Conservation (phyloP, 257 asterid species). For the Gentiana macrophylla region DNA sequence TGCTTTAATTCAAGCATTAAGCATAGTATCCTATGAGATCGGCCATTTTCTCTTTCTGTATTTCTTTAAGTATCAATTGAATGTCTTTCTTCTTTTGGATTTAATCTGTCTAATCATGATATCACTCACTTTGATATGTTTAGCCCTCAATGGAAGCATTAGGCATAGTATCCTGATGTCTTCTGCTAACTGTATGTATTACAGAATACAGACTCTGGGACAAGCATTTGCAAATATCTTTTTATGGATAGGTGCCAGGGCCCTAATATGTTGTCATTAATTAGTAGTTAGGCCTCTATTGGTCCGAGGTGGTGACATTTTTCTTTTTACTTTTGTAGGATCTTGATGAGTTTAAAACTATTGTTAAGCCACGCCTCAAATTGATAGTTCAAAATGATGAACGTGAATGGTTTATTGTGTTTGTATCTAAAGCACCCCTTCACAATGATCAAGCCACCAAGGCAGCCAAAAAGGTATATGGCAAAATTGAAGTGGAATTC, state of each 20-base stretch:
- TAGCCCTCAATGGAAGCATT: no score
- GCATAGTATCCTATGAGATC: no score
- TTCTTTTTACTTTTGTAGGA: slow-evolving; percentile 42
- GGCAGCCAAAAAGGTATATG: slow-evolving; percentile 92
- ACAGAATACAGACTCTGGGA: no score
- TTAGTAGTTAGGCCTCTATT: slow-evolving; percentile 1
- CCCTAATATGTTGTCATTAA: not conserved
- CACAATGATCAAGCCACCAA: slow-evolving; percentile 96
- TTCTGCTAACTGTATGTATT: no score
- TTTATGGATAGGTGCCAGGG: not conserved
- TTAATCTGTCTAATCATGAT: no score
- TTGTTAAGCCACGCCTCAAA: slow-evolving; percentile 96
- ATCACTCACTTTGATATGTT: no score
- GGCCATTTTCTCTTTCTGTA: no score
- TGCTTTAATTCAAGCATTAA: no score
- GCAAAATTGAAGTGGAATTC: slow-evolving; percentile 93
- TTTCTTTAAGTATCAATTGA: no score
- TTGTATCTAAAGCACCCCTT: slow-evolving; percentile 88
- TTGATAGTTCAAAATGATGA: slow-evolving; percentile 95
- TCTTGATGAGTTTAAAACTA: slow-evolving; percentile 95
- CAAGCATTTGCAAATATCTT: no score
- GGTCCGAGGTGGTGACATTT: not conserved
- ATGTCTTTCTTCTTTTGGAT: no score
- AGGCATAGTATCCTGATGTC: no score
- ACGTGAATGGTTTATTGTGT: slow-evolving; percentile 94